These are phyloP conservation scores for Blumeriella jaapii DNA, from an alignment of 2,329 filamentous ascomycete species.

Conservation along the genomic window DNA sequence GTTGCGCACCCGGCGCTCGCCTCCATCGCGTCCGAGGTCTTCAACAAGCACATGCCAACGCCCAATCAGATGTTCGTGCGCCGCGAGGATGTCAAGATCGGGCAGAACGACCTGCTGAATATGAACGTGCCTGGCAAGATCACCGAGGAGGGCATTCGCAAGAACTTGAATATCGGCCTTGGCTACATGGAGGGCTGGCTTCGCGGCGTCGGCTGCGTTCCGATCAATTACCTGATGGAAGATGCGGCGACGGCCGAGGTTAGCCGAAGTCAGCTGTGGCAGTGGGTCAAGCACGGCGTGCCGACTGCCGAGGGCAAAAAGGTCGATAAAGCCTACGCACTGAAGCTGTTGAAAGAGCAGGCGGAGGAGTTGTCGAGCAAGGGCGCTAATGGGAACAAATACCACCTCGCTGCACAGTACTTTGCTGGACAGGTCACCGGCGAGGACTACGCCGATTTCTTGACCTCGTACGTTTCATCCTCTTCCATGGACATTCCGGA, in stretches of 20 bases:
- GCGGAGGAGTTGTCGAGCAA: constrained; percentile 62
- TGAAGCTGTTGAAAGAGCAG: constrained; percentile 78
- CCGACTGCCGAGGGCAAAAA: constrained; percentile 79
- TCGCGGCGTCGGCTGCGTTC: constrained; percentile 86
- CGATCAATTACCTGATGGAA: constrained; percentile 98
- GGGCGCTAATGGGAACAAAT: constrained; percentile 84
- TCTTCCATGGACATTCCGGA: not conserved
- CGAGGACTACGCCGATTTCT: constrained; percentile 94
- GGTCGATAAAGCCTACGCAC: constrained; percentile 84
- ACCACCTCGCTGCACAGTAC: constrained; percentile 79
- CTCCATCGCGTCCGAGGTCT: constrained; percentile 76
- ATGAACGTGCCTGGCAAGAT: constrained; percentile 93
- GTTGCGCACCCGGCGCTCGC: constrained; percentile 93
- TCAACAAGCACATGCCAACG: constrained; percentile 98
- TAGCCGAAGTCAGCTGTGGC: constrained; percentile 88
- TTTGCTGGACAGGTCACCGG: constrained; percentile 89
- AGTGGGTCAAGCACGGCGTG: constrained; percentile 72
- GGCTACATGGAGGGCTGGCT: constrained; percentile 99
- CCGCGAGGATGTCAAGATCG: constrained; percentile 78
- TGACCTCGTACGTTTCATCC: constrained; percentile 57
- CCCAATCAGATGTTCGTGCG: constrained; percentile 92
- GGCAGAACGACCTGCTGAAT: constrained; percentile 84
- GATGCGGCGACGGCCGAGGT: constrained; percentile 96
- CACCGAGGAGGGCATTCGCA: constrained; percentile 89
- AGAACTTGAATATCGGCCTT: constrained; percentile 94